Conservation (phyloP, 2,329 filamentous ascomycete species). For the Cladosporium sp. region DNA sequence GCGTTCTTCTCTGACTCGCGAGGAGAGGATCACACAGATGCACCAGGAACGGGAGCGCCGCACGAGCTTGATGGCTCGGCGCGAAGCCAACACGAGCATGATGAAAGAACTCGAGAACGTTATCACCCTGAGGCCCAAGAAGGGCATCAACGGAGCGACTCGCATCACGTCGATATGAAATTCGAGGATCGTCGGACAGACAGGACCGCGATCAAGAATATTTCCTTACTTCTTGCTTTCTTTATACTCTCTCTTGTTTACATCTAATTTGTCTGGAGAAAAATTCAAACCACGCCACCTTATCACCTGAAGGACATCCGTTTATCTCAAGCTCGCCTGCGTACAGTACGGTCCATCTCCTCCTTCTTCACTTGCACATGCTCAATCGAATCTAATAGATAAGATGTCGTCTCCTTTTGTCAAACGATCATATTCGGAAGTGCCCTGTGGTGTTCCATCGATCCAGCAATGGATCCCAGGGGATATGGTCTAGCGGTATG, state of each 20-base stretch:
- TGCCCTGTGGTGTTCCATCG: neutral
- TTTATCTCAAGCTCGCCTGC: no score
- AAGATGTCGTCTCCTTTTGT: no score
- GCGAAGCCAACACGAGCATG: conserved; percentile 83
- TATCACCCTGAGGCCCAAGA: conserved; percentile 47
- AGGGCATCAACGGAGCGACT: conserved; percentile 7
- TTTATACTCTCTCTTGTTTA: no score
- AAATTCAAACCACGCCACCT: no score
- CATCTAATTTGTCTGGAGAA: no score
- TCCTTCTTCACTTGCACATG: no score
- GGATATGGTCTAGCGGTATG: neutral
- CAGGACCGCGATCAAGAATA: no score
- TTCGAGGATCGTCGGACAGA: neutral
- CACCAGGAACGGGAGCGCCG: conserved; percentile 78
- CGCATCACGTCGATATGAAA: conserved; percentile 13
- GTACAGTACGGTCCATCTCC: no score
- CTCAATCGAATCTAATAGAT: no score
- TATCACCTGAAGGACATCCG: no score
- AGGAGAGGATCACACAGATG: conserved; percentile 83
- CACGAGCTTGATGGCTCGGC: conserved; percentile 65
- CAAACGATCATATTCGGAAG: no score
- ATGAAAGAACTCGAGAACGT: conserved; percentile 88
- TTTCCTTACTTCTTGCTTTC: no score
- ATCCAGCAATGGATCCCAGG: neutral
- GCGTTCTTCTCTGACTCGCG: conserved; percentile 67